These are phyloP conservation scores for Phialophora verrucosa DNA, from an alignment of 2,329 filamentous ascomycete species.

Conservation along the genomic window DNA sequence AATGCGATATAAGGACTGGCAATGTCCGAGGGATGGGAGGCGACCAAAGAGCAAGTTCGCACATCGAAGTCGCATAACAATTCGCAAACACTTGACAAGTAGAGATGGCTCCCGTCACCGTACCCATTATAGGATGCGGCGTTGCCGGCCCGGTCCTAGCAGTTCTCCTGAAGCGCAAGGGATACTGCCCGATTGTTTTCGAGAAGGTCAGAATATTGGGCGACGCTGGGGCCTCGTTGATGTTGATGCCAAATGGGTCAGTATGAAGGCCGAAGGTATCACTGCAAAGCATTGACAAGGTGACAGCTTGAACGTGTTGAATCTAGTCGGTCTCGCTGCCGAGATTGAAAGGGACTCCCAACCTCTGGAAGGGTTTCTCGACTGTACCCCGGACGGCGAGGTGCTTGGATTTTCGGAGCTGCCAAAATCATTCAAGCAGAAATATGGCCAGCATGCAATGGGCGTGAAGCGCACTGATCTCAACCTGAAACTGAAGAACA, in stretches of 20 bases:
- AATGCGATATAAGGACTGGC: not conserved
- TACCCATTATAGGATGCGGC: conserved; percentile 30
- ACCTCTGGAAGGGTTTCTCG: conserved; percentile 18
- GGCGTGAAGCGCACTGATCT: conserved; percentile 30
- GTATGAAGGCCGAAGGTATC: not conserved
- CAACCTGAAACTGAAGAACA: conserved; percentile 27
- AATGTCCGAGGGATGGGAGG: not conserved
- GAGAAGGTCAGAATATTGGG: conserved; percentile 30
- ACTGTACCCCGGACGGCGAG: conserved; percentile 21
- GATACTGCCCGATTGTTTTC: conserved; percentile 29
- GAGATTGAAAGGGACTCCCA: conserved; percentile 17
- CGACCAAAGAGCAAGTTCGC: not conserved
- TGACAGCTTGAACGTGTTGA: conserved; percentile 25
- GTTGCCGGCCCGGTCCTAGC: conserved; percentile 29
- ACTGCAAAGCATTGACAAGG: not conserved
- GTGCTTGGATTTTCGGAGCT: conserved; percentile 21
- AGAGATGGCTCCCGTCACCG: conserved; percentile 18
- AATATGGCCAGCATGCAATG: conserved; percentile 22
- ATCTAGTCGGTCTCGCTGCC: conserved; percentile 16
- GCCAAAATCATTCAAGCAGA: conserved; percentile 22
- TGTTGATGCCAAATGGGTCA: conserved; percentile 32
- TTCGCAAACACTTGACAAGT: not conserved
- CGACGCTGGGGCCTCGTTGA: conserved; percentile 30
- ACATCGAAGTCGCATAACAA: not conserved
- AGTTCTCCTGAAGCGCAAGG: conserved; percentile 26